A percentile compares a stretch with the other conserved stretches of the same genome.
phyloP scores from a whole-genome alignment of 305 asterid species.

The Solanum hybrid region DNA sequence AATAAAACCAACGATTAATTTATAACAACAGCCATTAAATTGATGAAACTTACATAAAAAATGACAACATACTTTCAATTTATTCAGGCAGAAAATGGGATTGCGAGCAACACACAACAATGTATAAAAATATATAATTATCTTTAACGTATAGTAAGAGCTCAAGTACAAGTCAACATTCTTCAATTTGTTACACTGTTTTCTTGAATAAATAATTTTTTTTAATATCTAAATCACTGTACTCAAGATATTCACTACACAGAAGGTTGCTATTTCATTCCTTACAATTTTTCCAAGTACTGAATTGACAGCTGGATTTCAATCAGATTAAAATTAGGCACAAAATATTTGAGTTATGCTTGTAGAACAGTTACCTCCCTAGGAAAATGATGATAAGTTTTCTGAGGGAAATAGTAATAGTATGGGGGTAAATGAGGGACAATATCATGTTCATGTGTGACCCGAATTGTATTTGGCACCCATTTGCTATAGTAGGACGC shows the following conservation, averaged over 20 bases:
- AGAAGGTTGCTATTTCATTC: background rate
- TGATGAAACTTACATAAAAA: background rate
- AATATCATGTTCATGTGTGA: slow-evolving; percentile 81
- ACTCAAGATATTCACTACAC: background rate
- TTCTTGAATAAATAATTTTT: background rate
- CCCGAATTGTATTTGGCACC: slow-evolving; percentile 75
- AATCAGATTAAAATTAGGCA: background rate
- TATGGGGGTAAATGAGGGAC: slow-evolving; percentile 99
- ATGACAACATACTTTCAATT: background rate
- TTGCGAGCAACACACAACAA: background rate
- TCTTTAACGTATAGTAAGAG: background rate
- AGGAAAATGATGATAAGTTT: slow-evolving; percentile 87
- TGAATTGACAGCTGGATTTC: background rate
- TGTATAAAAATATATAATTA: background rate
- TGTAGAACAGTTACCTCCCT: slow-evolving; percentile 57
- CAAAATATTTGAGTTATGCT: background rate
- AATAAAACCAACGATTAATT: background rate
- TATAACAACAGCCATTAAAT: background rate
- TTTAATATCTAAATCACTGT: background rate
- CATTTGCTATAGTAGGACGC: slow-evolving; percentile 55
- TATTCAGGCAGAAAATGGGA: background rate
- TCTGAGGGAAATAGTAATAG: slow-evolving; percentile 49
- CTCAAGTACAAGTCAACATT: background rate
- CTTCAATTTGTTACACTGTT: background rate
- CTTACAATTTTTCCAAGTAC: background rate